Base-by-base conservation (phyloP, 2,329 filamentous ascomycete species). In the Fulvia fulva region DNA sequence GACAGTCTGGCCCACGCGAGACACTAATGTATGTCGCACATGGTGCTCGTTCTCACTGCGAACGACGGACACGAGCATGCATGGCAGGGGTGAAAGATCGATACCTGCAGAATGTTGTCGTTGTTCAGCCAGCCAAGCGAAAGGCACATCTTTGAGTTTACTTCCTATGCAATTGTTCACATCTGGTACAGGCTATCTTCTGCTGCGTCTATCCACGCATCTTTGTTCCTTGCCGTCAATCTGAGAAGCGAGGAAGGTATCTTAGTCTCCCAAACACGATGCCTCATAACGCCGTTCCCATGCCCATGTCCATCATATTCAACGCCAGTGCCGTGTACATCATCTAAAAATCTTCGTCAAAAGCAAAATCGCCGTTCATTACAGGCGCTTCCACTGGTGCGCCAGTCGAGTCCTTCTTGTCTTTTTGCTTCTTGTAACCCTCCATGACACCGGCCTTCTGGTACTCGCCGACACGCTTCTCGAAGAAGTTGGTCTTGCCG, bases 401-500 rank as follows among this genome's bases (percentile, higher is more conserved):
- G 21, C 72, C 68, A 5, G 74, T 55, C 6, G 50, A 63, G 56
- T 72, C 68, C 52, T 64, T 67, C 63, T 71, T 70, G 12, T 75
- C 73, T 77, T 68, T 57, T 50, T 68, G 66, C 67, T 70, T 70
- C 63, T 89, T 88, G 69, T 87, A 89, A 80, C 89, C 92, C 71
- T 88, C 88, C 91, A 99, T 96, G 76, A 99, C 93, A 81, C 94
- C 94, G 37, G 94, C 92, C 85, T 99, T 99, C 80, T 99, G 94
- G 85, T 99, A 99, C 73, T 99, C 94, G 75, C 88, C 94, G 58
- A 99, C 94, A 70, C 94, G 91, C 89, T 99, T 99, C 88, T 99
- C 94, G 76, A 99, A 99, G 86, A 99, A 99, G 87, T 99, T 99
- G 76, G 94, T 99, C 89, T 99, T 99, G 78, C 94, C 94, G 53